Evolutionary conservation across 2,329 filamentous ascomycete species (phyloP).

Genomic region (Curvularia verruculosa): DNA sequence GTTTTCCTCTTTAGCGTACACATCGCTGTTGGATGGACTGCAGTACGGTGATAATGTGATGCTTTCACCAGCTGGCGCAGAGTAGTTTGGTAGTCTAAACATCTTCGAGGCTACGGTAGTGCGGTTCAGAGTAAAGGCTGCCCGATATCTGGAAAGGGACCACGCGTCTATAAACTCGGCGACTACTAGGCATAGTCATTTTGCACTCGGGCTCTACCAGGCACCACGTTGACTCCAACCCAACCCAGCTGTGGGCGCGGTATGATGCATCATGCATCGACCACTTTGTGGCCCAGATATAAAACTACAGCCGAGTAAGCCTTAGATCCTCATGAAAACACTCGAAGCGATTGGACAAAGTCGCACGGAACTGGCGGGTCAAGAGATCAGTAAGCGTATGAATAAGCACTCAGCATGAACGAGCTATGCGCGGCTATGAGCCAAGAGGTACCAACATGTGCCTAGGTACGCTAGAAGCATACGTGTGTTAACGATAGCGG

Average conservation of each 20-base stretch:
- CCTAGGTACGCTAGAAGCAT: neutral
- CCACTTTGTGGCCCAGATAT: neutral
- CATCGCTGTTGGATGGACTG: neutral
- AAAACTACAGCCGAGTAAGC: neutral
- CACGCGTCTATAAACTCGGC: neutral
- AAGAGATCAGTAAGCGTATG: slow-evolving; percentile 12
- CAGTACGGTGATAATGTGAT: neutral
- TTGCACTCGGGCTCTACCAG: neutral
- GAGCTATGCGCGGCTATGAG: neutral
- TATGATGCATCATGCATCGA: neutral
- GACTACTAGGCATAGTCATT: neutral
- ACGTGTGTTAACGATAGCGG: neutral
- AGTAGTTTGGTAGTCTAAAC: neutral
- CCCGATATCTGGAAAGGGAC: neutral
- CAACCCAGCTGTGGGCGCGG: neutral
- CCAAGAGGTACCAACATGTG: neutral
- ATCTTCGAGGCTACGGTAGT: neutral
- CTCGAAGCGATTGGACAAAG: slow-evolving; percentile 2
- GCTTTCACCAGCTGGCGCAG: neutral
- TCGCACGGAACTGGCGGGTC: slow-evolving; percentile 3
- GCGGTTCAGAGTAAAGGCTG: neutral
- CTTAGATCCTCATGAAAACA: neutral
- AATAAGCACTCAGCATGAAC: slow-evolving; percentile 13
- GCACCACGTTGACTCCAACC: neutral
- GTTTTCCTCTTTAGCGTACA: neutral